phyloP scores from a whole-genome alignment of 495 filamentous ascomycete species.

The Geoglossum glabrum region DNA sequence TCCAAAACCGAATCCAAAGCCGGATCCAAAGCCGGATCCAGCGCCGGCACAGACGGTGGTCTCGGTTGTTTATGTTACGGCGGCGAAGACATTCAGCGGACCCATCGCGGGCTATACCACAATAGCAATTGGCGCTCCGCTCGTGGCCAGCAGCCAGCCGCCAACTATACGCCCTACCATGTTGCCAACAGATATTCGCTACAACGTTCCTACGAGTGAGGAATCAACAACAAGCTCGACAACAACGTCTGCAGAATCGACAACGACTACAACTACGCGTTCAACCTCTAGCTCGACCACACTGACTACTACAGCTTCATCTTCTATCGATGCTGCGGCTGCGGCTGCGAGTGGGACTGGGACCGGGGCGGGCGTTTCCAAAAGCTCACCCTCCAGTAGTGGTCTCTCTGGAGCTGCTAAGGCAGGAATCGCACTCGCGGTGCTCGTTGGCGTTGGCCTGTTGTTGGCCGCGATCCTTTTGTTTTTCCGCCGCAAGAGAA shows the following conservation, averaged over 20 bases:
- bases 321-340: too few relatives aligned
- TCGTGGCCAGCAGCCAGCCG: not conserved
- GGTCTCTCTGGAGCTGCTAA: slow-evolving; percentile 48
- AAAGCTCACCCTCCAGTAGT: not conserved
- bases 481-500: slow-evolving; percentile 44
- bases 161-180: not conserved
- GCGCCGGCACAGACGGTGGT: slow-evolving; percentile 2
- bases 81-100: slow-evolving; percentile 7
- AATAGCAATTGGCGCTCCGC: not conserved
- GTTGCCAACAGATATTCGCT: not conserved
- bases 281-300: not conserved
- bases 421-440: slow-evolving; percentile 69
- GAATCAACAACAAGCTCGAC: not conserved
- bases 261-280: not conserved
- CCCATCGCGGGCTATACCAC: slow-evolving; percentile 7
- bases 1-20: not conserved
- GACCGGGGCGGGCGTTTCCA: not conserved
- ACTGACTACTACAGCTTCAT: not conserved
- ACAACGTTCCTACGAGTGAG: not conserved
- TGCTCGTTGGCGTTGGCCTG: slow-evolving; percentile 42
- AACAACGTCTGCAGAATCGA: not conserved
- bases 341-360: slow-evolving; percentile 1
- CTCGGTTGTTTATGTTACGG: slow-evolving; percentile 9
- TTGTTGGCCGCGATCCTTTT: slow-evolving; percentile 40
- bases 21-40: not conserved